Base-by-base conservation (phyloP, 2,329 filamentous ascomycete species). In the Fusarium continuum region DNA sequence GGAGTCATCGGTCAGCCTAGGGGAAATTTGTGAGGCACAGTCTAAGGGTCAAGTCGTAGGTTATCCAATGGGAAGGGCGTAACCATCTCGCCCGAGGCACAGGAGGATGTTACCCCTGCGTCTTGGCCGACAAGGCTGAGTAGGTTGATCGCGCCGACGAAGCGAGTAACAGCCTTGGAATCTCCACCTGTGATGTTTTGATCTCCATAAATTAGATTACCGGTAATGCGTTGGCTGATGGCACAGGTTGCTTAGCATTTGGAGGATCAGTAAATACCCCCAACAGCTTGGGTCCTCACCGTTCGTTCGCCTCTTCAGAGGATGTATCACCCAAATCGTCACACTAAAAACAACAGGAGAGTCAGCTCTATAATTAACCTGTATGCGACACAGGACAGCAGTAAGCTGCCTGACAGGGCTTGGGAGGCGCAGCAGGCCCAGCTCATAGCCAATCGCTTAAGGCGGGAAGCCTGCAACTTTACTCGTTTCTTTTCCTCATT, bases 331-430 rank as follows among this genome's bases (percentile, higher is more conserved):
- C n/a, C n/a, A n/a, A n/a, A n/a, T 36, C 19, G 17, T 36, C 29
- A 9, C 31, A 22, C 36, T 5, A 28, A 11, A 9, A 29, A n/a
- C 13, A 22, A 19, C 46, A 43, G 35, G 35, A 20, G 35, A 43
- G 10, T n/a, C 2, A 34, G 28, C n/a, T 35, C 51, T 56, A 58
- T 43, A 43, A 56, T 56, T 49, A 58, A 55, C 32, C 9, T 56
- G 20, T 17, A 22, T 23, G 31, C n/a, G 25, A 23, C 28, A 45
- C 52, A 23, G n/a, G n/a, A n/a, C n/a, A 22, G 34, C 44, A 25
- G 8, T 38, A 38, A n/a, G 25, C 50, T 39, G 40, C 34, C 34
- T 25, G 13, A 17, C 8, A 46, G 10, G 40, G 40, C 50, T 20
- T 17, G 39, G 22, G 19, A 31, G 19, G 50, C 50, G 34, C 11